Base-by-base conservation (phyloP, 129 eudicot species). In the Smallanthus sonchifolius region DNA sequence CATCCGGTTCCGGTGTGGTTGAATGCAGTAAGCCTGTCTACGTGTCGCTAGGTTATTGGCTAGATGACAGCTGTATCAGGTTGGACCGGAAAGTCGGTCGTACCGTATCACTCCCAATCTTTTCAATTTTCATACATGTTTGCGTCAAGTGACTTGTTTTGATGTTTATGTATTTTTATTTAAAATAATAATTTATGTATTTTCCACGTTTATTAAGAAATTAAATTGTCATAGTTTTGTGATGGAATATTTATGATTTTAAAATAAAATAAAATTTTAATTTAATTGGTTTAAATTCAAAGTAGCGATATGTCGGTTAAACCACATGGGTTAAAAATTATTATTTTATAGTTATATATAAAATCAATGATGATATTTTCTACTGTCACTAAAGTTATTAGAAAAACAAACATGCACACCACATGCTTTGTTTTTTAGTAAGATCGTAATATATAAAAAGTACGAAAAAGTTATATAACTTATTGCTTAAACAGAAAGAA, bases 1-100 rank as follows among this genome's bases (percentile, higher is more conserved):
- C 74, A 67, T 76, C 76, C 76, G 65, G 17, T 59, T 67, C 75
- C 5, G 78, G 72, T 80, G 28, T 57, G 42, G 47, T 59, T 52
- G 65, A 57, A 60, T 59, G 63, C 51, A 10, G 73, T 2, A 64
- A 52, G 35, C 2, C 42, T 65, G 78, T 65, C 0, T 30, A 62
- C 67, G 72, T 78, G 82, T 71, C 72, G 35, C 0, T 35, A 0
- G 2, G 3, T 20, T 57, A 69, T 60, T 77, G 71, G 75, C 2
- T 19, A 0, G 0, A 10, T 44, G n/a, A 34, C 42, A 24, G 43
- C 30, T 77, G n/a, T 69, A 0, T 55, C 30, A n/a, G 54, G 52
- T 75, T 75, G 72, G 79, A 75, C 37, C 48, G 44, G 62, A 55
- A 71, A 39, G 66, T 71, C 14, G 19, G 65, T 71, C 24, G 76